A percentile compares a stretch with the other conserved stretches of the same genome.
phyloP scores from a whole-genome alignment of 345 rosid species.

The Heritiera fomes region DNA sequence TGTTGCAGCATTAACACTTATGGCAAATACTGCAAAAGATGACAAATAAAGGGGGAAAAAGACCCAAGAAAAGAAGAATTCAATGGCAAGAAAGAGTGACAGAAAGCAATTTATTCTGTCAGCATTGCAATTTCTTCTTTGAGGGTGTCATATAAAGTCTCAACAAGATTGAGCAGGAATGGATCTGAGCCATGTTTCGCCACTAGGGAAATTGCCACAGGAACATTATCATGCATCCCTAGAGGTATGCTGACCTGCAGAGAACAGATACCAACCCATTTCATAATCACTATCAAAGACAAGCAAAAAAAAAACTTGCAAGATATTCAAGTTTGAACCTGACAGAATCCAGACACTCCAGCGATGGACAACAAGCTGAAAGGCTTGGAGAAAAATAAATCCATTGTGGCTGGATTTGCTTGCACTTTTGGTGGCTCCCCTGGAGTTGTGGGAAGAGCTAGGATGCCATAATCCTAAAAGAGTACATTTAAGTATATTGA shows the following conservation, averaged over 20 bases:
- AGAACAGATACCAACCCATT: background rate
- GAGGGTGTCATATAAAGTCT: constrained; percentile 45
- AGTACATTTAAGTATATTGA: background rate
- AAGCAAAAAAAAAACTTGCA: background rate
- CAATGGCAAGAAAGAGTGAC: background rate
- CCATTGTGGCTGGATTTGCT: constrained; percentile 52
- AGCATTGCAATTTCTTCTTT: constrained; percentile 32
- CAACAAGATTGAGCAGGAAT: constrained; percentile 67
- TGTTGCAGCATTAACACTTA: background rate
- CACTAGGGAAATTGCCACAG: constrained; percentile 63
- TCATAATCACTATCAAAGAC: background rate
- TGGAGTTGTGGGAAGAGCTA: constrained; percentile 80
- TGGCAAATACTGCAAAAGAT: no score
- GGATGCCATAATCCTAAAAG: constrained; percentile 60
- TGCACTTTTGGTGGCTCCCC: constrained; percentile 79
- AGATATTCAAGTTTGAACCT: constrained; percentile 41
- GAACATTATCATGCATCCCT: constrained; percentile 55
- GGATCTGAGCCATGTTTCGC: constrained; percentile 77
- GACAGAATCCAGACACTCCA: constrained; percentile 88
- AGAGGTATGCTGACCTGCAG: constrained; percentile 73
- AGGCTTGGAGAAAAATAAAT: constrained; percentile 54
- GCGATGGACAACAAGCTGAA: constrained; percentile 74
- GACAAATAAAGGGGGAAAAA: no score
- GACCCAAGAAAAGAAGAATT: no score
- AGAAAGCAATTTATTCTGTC: constrained; percentile 15